phyloP scores from a whole-genome alignment of 2,329 filamentous ascomycete species.

The Exophiala oligosperma region DNA sequence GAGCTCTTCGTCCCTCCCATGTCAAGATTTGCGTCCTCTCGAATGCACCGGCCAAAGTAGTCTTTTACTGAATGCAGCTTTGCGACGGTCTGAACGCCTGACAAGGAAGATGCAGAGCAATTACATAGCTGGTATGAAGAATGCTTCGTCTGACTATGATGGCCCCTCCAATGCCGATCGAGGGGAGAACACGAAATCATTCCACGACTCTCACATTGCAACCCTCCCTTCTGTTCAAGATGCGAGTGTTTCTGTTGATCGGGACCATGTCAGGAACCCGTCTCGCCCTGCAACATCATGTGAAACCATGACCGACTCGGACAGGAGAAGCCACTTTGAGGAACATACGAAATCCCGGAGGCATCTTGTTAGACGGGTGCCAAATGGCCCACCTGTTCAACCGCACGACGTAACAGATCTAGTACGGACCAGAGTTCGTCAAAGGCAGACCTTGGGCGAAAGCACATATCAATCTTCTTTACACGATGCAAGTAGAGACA shows the following conservation, averaged over 20 bases:
- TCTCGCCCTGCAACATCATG: neutral
- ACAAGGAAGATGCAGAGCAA: neutral
- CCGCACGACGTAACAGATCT: neutral
- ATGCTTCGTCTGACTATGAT: no score
- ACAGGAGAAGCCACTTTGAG: constrained; percentile 19
- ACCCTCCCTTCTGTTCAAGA: no score
- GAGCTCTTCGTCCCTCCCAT: no score
- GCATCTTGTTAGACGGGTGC: constrained; percentile 13
- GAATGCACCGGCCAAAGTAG: no score
- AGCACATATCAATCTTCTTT: neutral
- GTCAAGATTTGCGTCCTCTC: no score
- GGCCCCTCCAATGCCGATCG: no score
- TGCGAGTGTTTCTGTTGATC: no score
- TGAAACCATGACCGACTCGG: neutral
- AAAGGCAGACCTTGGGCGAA: neutral
- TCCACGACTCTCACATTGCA: no score
- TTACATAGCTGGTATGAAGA: no score
- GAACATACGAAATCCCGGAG: constrained; percentile 20
- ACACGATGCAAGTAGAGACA: neutral
- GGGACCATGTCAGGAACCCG: no score
- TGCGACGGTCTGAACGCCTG: constrained; percentile 13
- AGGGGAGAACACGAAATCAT: no score
- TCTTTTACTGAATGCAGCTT: no score
- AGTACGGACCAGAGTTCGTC: constrained; percentile 1
- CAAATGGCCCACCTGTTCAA: neutral